Evolutionary conservation across 2,329 filamentous ascomycete genomes (phyloP).

Genomic region (Pseudogymnoascus sp.): DNA sequence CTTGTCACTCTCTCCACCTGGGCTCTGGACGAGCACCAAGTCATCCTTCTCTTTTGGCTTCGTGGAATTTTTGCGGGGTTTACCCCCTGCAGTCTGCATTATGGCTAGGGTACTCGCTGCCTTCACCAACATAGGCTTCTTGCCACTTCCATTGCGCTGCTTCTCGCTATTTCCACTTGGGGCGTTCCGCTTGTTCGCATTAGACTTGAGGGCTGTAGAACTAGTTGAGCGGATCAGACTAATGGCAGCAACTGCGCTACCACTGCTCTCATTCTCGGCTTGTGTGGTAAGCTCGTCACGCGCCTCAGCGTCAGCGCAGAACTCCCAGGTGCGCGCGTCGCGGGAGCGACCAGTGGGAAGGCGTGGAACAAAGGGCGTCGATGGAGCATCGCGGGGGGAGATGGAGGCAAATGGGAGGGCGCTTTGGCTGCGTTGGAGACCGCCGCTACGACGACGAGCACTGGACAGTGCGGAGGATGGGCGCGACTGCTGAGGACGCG

Average conservation of each 20-base stretch:
- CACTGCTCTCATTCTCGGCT: conserved; percentile 69
- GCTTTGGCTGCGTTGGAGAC: conserved; percentile 63
- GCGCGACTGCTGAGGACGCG: conserved; percentile 43
- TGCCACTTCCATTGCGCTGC: conserved; percentile 32
- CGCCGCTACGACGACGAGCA: conserved; percentile 36
- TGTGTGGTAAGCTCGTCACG: conserved; percentile 73
- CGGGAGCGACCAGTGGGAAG: conserved; percentile 66
- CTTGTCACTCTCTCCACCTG: conserved; percentile 77
- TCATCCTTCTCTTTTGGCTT: conserved; percentile 27
- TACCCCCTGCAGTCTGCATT: conserved; percentile 24
- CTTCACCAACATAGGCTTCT: conserved; percentile 41
- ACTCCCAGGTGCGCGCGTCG: conserved; percentile 85
- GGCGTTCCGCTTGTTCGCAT: conserved; percentile 58
- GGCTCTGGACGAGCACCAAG: conserved; percentile 35
- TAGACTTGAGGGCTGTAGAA: conserved; percentile 42
- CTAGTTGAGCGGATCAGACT: conserved; percentile 67
- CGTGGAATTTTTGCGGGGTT: conserved; percentile 27
- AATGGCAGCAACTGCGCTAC: conserved; percentile 73
- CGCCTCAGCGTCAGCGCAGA: conserved; percentile 72
- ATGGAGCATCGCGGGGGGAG: conserved; percentile 41
- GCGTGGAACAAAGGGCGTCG: conserved; percentile 35
- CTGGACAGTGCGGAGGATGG: conserved; percentile 38
- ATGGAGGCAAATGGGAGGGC: conserved; percentile 48
- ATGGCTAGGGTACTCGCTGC: conserved; percentile 35
- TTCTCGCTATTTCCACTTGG: conserved; percentile 28